phyloP scores from a whole-genome alignment of 805 yeast genomes.

The Kuraishia ogatae region DNA sequence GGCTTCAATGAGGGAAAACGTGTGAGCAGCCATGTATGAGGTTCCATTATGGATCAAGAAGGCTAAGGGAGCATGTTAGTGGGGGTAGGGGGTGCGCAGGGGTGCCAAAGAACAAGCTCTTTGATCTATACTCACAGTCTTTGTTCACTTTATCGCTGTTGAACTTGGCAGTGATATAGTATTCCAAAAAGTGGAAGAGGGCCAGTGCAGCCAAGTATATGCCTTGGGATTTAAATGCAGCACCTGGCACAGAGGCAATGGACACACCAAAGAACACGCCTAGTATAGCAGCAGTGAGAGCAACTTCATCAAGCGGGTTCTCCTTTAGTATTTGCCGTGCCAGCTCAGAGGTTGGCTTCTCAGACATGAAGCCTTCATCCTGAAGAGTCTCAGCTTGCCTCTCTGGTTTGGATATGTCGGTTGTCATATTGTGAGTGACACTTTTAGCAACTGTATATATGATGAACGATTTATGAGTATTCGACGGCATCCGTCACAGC shows the following conservation, averaged over 20 bases:
- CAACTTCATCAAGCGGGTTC: constrained; percentile 34
- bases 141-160: constrained; percentile 58
- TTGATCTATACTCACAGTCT: constrained; percentile 31
- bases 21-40: constrained; percentile 50
- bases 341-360: background rate
- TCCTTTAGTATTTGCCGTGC: constrained; percentile 11
- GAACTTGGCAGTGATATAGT: constrained; percentile 66
- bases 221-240: constrained; percentile 25
- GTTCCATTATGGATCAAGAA: constrained; percentile 58
- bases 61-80: constrained; percentile 16
- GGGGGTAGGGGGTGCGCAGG: too few relatives aligned
- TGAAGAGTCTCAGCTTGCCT: too few relatives aligned
- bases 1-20: constrained; percentile 42
- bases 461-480: too few relatives aligned
- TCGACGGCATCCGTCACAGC: too few relatives aligned
- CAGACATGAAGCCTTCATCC: background rate
- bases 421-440: background rate
- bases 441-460: too few relatives aligned
- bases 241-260: constrained; percentile 17
- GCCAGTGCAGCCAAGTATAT: constrained; percentile 46
- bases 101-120: too few relatives aligned
- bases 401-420: background rate
- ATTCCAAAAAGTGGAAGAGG: constrained; percentile 77
- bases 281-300: constrained; percentile 32
- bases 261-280: constrained; percentile 36